A percentile compares a stretch with the other conserved stretches of the same genome.
These are phyloP conservation scores for Pistacia atlantica DNA, from an alignment of 345 rosid species.

Conservation along the genomic window DNA sequence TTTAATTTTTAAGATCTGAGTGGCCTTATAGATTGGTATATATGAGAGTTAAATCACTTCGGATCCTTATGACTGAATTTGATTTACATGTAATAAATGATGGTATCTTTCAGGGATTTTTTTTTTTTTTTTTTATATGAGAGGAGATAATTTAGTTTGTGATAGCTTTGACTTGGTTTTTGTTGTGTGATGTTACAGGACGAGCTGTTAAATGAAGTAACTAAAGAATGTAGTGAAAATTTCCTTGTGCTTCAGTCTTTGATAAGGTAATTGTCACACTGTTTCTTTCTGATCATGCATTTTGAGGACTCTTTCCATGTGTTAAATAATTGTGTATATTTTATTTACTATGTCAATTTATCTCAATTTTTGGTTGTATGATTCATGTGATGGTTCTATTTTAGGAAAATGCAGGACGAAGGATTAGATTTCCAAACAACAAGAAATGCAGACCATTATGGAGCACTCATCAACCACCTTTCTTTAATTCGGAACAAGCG, in stretches of 20 bases:
- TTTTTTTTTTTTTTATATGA: not conserved
- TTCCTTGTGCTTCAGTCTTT: constrained; percentile 58
- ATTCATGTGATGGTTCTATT: constrained; percentile 10
- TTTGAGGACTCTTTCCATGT: not conserved
- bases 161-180: not conserved
- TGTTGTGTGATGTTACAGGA: constrained; percentile 32
- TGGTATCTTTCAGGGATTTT: not conserved
- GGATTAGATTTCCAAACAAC: constrained; percentile 74
- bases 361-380: not conserved
- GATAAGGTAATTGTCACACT: constrained; percentile 43
- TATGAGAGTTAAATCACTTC: no score
- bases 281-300: not conserved
- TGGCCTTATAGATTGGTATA: no score
- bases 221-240: constrained; percentile 62
- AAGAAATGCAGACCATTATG: constrained; percentile 85
- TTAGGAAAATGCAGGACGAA: constrained; percentile 89
- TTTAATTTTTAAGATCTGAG: no score
- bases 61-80: no score
- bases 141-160: not conserved
- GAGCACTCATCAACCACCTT: constrained; percentile 85
- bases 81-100: no score
- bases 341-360: no score
- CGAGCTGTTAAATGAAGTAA: constrained; percentile 56
- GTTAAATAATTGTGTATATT: not conserved
- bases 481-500: constrained; percentile 85